These are phyloP conservation scores for Gossypium rotundifolium DNA, from an alignment of 345 rosid species.

Conservation along the genomic window DNA sequence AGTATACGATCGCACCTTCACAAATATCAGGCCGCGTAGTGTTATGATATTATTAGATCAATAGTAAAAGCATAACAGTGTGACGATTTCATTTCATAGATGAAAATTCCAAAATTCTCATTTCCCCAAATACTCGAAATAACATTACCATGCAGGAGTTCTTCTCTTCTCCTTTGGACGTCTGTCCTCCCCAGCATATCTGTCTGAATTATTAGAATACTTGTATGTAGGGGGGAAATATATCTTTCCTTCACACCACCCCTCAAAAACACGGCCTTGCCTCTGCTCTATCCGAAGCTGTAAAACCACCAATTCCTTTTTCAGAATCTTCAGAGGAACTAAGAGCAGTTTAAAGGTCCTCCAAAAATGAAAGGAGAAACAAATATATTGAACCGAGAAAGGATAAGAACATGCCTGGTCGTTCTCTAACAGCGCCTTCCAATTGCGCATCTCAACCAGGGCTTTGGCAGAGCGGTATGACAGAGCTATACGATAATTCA, in stretches of 20 bases:
- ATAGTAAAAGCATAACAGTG: not conserved
- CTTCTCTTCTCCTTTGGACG: conserved; percentile 86
- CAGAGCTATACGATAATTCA: conserved; percentile 89
- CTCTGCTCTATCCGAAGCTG: conserved; percentile 87
- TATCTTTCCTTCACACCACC: conserved; percentile 91
- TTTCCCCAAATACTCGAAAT: not conserved
- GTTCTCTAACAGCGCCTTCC: conserved; percentile 85
- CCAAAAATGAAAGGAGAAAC: not conserved
- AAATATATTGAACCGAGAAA: not conserved
- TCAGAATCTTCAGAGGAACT: conserved; percentile 11
- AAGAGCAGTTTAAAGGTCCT: not conserved
- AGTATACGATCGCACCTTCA: conserved; percentile 97
- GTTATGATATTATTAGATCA: not conserved
- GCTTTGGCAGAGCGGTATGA: conserved; percentile 84
- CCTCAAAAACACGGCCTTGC: conserved; percentile 69
- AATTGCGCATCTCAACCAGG: conserved; percentile 93
- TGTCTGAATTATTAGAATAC: conserved; percentile 89
- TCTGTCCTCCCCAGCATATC: conserved; percentile 83
- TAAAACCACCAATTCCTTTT: conserved; percentile 2
- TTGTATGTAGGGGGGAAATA: conserved; percentile 99
- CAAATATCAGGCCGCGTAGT: not conserved
- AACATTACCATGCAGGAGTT: conserved; percentile 86
- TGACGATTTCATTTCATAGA: not conserved
- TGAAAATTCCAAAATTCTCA: not conserved
- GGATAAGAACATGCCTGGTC: conserved; percentile 64